A percentile compares a stretch with the other conserved stretches of the same genome.
phyloP scores from a whole-genome alignment of 352 stramenopile genomes.

The Bremia lactucae region DNA sequence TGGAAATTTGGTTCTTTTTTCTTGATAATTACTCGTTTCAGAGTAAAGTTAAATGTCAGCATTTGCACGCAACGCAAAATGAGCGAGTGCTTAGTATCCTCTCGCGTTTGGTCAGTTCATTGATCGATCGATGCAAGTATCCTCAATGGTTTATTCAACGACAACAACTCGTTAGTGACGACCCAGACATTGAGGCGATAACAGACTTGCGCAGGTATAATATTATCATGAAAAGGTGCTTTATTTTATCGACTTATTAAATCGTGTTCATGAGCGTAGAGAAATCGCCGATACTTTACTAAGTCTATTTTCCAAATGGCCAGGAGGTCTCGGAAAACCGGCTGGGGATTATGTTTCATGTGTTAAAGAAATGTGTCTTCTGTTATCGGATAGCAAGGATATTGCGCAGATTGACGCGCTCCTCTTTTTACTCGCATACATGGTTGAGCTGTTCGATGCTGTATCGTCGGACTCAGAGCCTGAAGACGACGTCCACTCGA shows the following conservation, averaged over 20 bases:
- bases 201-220: slow-evolving; percentile 46
- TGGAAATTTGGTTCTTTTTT: slow-evolving; percentile 86
- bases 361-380: slow-evolving; percentile 43
- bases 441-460: slow-evolving; percentile 75
- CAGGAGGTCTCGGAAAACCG: slow-evolving; percentile 22
- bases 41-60: slow-evolving; percentile 29
- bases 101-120: slow-evolving; percentile 47
- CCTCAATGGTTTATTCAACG: slow-evolving; percentile 44
- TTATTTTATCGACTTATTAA: not conserved
- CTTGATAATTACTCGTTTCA: slow-evolving; percentile 43
- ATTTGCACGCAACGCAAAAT: slow-evolving; percentile 23
- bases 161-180: slow-evolving; percentile 41
- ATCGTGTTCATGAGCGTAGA: slow-evolving; percentile 18
- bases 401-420: slow-evolving; percentile 55
- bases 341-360: slow-evolving; percentile 37
- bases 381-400: slow-evolving; percentile 39
- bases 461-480: slow-evolving; percentile 62
- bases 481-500: slow-evolving; percentile 26
- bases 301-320: slow-evolving; percentile 78
- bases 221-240: too few relatives aligned
- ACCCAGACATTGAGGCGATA: slow-evolving; percentile 49
- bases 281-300: slow-evolving; percentile 75
- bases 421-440: slow-evolving; percentile 61
- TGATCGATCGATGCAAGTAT: slow-evolving; percentile 61
- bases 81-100: slow-evolving; percentile 37